Evolutionary conservation across 2,329 filamentous ascomycete genomes (phyloP), one percentile per base, ranked within the genome.

Genomic region (Amesomyces nigricolor): DNA sequence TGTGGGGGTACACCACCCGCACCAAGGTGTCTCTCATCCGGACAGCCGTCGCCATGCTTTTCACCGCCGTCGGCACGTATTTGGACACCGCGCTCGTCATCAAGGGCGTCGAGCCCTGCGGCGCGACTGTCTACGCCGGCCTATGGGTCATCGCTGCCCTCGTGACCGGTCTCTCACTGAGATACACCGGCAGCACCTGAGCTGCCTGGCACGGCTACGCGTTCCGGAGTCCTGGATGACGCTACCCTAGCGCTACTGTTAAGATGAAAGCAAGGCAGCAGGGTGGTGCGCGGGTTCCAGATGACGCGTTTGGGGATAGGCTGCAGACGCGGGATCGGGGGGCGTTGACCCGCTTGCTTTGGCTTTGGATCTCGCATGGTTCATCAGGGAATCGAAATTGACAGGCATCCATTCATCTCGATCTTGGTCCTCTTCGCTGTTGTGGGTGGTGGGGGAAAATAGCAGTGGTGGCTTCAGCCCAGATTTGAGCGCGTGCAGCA

Each of bases 121-220:
- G 91, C 10, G 89, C 91, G 1, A 72, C 77, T 3, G 81, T 79
- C 0, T 97, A 91, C 77, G 84, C 88, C 2, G 75, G 75, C 19
- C 75, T 92, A 37, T 96, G 90, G 90, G 81, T 81, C n/a, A 64
- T 78, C 19, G 87, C 86, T 6, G 79, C 82, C 3, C 67, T 79
- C 11, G 66, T 85, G 52, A 80, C 82, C 2, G 87, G 86, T 13
- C 35, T 76, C n/a, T 76, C 71, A 1, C 67, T 86, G 38, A 78
- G 57, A 75, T 29, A 70, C 76, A 77, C 83, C 42, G 70, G 76
- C 62, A 67, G 80, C 67, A 70, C 80, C 68, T 74, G 71, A 72
- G 51, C 47, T 40, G 44, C 46, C 47, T 53, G 47, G 32, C 14
- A n/a, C 35, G n/a, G 37, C 43, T 53, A 51, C 44, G 44, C 14